These are phyloP conservation scores for Seiridium unicorne DNA, from an alignment of 2,329 filamentous ascomycete genomes.

Conservation along the genomic window DNA sequence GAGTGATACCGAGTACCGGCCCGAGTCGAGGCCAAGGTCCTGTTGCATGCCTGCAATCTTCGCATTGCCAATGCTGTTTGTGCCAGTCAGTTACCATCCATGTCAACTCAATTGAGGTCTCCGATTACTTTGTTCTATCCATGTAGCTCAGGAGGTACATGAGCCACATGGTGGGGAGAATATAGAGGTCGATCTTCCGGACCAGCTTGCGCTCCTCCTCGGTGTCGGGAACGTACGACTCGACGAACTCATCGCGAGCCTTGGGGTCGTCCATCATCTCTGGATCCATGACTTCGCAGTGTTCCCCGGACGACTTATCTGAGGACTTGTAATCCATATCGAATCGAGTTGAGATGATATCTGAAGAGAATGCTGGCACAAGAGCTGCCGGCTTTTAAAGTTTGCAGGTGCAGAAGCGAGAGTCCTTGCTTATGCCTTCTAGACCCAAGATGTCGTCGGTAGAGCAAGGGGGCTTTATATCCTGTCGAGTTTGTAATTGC, in stretches of 20 bases:
- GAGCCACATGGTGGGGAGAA: slow-evolving; percentile 52
- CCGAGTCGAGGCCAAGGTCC: slow-evolving; percentile 50
- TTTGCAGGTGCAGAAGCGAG: background rate
- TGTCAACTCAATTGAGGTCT: background rate
- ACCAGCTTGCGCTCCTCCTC: slow-evolving; percentile 32
- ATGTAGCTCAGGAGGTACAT: slow-evolving; percentile 60
- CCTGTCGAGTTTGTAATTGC: background rate
- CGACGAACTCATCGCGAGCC: slow-evolving; percentile 14
- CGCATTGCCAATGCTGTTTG: slow-evolving; percentile 47
- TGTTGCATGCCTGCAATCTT: slow-evolving; percentile 49
- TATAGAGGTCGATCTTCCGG: slow-evolving; percentile 37
- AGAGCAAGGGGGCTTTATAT: background rate
- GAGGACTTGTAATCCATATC: background rate
- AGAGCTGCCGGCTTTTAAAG: background rate
- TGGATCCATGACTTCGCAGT: slow-evolving; percentile 13
- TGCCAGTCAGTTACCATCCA: slow-evolving; percentile 7
- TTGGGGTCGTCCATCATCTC: slow-evolving; percentile 6
- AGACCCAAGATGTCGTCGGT: background rate
- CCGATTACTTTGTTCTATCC: slow-evolving; percentile 48
- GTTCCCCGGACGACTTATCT: slow-evolving; percentile 5
- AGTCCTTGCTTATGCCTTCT: background rate
- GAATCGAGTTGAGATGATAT: background rate
- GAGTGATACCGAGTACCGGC: slow-evolving; percentile 59
- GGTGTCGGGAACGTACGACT: slow-evolving; percentile 24
- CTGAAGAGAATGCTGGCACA: background rate